Evolutionary conservation across 2,329 filamentous ascomycete species (phyloP).

Genomic region (Arthrobotrys entomopaga): DNA sequence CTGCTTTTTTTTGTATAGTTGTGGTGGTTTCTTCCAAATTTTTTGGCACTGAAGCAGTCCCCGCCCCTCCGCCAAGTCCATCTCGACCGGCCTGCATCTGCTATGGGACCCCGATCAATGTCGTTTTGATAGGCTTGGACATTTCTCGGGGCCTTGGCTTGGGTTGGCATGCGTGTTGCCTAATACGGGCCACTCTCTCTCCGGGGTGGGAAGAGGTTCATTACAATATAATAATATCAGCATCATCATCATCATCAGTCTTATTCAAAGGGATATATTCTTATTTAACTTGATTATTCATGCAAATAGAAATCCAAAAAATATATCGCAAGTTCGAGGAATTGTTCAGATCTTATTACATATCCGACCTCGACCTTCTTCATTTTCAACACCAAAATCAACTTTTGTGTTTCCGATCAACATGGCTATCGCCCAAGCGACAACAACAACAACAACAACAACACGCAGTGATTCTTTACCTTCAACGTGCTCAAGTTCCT

Average conservation of each 20-base stretch:
- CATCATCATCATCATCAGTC: too few species aligned
- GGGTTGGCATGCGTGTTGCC: slow-evolving; percentile 49
- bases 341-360: not conserved
- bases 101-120: slow-evolving; percentile 39
- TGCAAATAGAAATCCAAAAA: too few species aligned
- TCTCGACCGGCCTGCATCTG: slow-evolving; percentile 47
- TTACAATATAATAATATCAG: too few species aligned
- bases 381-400: not conserved
- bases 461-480: slow-evolving; percentile 36
- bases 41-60: not conserved
- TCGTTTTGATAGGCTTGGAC: slow-evolving; percentile 50
- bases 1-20: slow-evolving; percentile 2
- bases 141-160: slow-evolving; percentile 52
- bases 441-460: too few species aligned
- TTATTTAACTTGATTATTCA: too few species aligned
- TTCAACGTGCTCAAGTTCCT: slow-evolving; percentile 53
- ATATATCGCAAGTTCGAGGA: too few species aligned
- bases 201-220: too few species aligned
- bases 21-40: too few species aligned
- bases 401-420: slow-evolving; percentile 6
- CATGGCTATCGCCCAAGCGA: slow-evolving; percentile 48
- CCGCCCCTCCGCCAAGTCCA: slow-evolving; percentile 52
- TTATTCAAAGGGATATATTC: too few species aligned
- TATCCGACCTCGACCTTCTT: slow-evolving; percentile 6
- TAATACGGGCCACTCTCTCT: slow-evolving; percentile 14